Evolutionary conservation across 129 eudicot genomes (phyloP).

Genomic region (Helianthus tuberosus): DNA sequence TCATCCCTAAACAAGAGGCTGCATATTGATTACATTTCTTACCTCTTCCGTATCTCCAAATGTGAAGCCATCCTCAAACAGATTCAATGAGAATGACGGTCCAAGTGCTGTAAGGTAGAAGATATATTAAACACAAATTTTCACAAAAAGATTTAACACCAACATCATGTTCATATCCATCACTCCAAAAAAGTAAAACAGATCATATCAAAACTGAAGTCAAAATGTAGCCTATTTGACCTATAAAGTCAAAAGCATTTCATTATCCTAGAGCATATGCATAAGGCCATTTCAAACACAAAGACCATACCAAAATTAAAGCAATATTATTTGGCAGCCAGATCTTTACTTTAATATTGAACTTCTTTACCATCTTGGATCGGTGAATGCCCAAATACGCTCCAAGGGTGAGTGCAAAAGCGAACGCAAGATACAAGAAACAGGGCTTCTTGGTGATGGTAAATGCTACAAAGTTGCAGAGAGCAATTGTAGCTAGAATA

Average conservation of each 20-base stretch:
- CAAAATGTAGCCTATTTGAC: slow-evolving; percentile 18
- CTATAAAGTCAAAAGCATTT: background rate
- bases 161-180: background rate
- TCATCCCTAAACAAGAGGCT: no score
- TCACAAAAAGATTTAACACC: background rate
- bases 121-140: background rate
- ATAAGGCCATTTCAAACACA: slow-evolving; percentile 1
- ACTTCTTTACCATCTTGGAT: slow-evolving; percentile 71
- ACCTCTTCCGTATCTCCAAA: background rate
- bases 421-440: slow-evolving; percentile 64
- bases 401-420: slow-evolving; percentile 61
- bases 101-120: slow-evolving; percentile 1
- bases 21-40: background rate
- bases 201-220: background rate
- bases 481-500: slow-evolving; percentile 53
- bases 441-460: slow-evolving; percentile 54
- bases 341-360: slow-evolving; percentile 72
- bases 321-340: background rate
- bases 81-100: background rate
- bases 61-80: background rate
- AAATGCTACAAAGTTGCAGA: slow-evolving; percentile 54
- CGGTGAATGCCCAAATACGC: slow-evolving; percentile 70
- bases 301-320: background rate
- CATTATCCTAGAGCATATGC: background rate
- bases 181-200: background rate